Base-by-base conservation (phyloP, 176 grass and related monocot genomes). In the Calamus simplicifolius region DNA sequence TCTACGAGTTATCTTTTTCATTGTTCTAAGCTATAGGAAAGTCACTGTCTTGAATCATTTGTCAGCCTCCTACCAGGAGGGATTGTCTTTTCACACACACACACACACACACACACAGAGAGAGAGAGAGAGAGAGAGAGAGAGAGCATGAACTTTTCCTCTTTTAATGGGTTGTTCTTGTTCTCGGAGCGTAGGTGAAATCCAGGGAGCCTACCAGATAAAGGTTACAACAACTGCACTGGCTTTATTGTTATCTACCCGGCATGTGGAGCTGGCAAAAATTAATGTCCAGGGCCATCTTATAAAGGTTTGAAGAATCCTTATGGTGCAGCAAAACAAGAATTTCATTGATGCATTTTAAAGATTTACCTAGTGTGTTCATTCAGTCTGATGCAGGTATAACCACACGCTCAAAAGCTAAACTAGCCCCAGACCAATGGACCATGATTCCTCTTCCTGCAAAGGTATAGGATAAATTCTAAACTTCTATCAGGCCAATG, bases 141-240 rank as follows among this genome's bases (percentile, higher is more conserved):
- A 43, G 10, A 13, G 31, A 38, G 35, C 35, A 38, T 8, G 12
- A 43, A 10, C 12, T 12, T 43, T 43, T 43, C 1, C 35, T 43
- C 35, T 2, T 43, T 43, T 43, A 12, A 13, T 43, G 8, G 12
- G 2, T 43, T 43, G 12, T 43, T 43, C 35, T 43, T 43, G 8
- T 43, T 25, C 5, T 27, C 4, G 16, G 30, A 49, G 49, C 79
- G 51, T 63, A 97, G 87, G 87, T 81, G 87, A 97, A 84, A 88
- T 97, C 80, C 87, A 91, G 57, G 92, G 92, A 73, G 75, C 83
- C 27, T 97, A 97, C 69, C 92, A 97, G 74, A 97, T 97, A 85
- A 97, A 91, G 57, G 84, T 97, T 54, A 97, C 92, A 54, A 88
- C 93, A 19, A 88, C 83, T 56, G 93, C 87, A 56, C 77, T 97